Conservation (phyloP, 2,329 filamentous ascomycete genomes). For the Stagonosporopsis chrysanthemi region DNA sequence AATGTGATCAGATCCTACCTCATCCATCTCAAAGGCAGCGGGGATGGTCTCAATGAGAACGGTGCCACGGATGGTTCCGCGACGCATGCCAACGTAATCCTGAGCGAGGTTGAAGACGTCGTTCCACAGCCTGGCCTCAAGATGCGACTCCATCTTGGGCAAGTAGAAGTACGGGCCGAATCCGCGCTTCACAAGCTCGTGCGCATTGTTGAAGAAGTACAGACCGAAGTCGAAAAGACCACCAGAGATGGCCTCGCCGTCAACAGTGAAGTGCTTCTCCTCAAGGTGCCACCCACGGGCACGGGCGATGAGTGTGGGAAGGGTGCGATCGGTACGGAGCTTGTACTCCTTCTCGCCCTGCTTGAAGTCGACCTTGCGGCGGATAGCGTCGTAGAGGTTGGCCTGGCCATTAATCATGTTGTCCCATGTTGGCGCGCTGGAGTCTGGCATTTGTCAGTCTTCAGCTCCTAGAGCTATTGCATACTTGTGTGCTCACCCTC, state of each 20-base stretch:
- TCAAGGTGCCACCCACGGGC: slow-evolving; percentile 97
- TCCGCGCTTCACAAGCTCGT: slow-evolving; percentile 83
- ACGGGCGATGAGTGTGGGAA: slow-evolving; percentile 91
- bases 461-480: not conserved
- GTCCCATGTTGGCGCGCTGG: slow-evolving; percentile 94
- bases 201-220: slow-evolving; percentile 98
- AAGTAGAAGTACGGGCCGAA: slow-evolving; percentile 97
- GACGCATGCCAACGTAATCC: slow-evolving; percentile 87
- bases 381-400: slow-evolving; percentile 95
- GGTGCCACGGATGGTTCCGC: slow-evolving; percentile 92
- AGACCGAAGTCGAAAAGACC: slow-evolving; percentile 96
- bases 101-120: slow-evolving; percentile 96
- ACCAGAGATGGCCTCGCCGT: slow-evolving; percentile 92
- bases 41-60: slow-evolving; percentile 98
- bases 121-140: slow-evolving; percentile 97
- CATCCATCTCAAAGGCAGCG: slow-evolving; percentile 99
- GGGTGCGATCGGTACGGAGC: slow-evolving; percentile 85
- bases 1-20: slow-evolving; percentile 55
- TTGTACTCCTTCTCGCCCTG: slow-evolving; percentile 96
- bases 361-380: slow-evolving; percentile 95
- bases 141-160: slow-evolving; percentile 97
- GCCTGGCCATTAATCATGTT: slow-evolving; percentile 99
- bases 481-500: slow-evolving; percentile 69
- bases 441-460: slow-evolving; percentile 66
- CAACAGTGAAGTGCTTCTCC: slow-evolving; percentile 96